Conservation (phyloP, 805 yeast genomes). For the Maudiozyma saulgeensis region DNA sequence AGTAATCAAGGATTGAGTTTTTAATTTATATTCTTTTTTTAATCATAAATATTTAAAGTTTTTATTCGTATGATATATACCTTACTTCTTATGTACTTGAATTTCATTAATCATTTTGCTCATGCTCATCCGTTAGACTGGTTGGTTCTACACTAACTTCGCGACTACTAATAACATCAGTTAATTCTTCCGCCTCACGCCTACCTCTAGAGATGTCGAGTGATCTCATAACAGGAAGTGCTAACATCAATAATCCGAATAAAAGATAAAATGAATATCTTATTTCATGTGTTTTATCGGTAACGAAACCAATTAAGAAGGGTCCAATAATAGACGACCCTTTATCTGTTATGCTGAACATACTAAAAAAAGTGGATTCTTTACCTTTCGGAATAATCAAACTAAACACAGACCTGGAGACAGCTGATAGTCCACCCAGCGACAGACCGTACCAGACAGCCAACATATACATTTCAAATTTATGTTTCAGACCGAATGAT, state of each 20-base stretch:
- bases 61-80: neutral
- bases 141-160: neutral
- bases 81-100: neutral
- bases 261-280: conserved; percentile 63
- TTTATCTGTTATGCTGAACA: conserved; percentile 70
- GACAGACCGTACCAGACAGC: conserved; percentile 72
- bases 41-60: neutral
- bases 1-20: conserved; percentile 19
- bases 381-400: conserved; percentile 64
- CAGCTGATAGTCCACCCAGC: conserved; percentile 62
- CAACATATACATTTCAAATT: conserved; percentile 57
- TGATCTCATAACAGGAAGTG: conserved; percentile 47
- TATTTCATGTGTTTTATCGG: conserved; percentile 65
- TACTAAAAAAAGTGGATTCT: conserved; percentile 66
- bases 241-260: conserved; percentile 40
- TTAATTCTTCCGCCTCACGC: conserved; percentile 39
- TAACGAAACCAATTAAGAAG: conserved; percentile 56
- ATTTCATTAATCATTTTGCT: neutral
- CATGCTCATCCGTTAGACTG: neutral
- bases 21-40: neutral
- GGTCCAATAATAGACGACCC: conserved; percentile 75
- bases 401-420: conserved; percentile 59
- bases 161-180: neutral
- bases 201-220: conserved; percentile 58
- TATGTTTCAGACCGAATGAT: conserved; percentile 47